These are phyloP conservation scores for Acaromyces ingoldii DNA, from an alignment of 1,284 basidiomycete species.

Conservation along the genomic window DNA sequence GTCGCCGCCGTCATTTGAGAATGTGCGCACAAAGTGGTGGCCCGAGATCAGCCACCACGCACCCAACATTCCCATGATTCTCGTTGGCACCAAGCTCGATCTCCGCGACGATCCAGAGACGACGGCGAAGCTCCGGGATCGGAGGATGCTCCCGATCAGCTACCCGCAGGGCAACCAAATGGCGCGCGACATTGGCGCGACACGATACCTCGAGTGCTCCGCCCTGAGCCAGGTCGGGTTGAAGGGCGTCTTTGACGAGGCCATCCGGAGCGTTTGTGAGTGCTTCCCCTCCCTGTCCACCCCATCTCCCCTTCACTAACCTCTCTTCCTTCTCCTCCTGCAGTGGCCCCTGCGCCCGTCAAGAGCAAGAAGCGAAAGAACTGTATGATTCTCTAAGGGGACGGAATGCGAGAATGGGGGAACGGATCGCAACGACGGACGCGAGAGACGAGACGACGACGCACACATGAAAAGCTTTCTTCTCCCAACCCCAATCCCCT, in stretches of 20 bases:
- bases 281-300: background rate
- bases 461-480: too few species aligned
- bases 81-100: conserved; percentile 97
- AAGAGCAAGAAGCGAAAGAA: conserved; percentile 48
- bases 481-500: too few species aligned
- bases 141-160: conserved; percentile 88
- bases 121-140: conserved; percentile 85
- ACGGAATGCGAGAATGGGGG: too few species aligned
- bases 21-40: conserved; percentile 73
- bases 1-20: conserved; percentile 94
- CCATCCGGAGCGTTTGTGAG: conserved; percentile 41
- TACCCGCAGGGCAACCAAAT: conserved; percentile 85
- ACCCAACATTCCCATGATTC: conserved; percentile 80
- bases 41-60: conserved; percentile 74
- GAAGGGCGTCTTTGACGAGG: conserved; percentile 51
- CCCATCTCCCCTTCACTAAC: too few species aligned
- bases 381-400: conserved; percentile 39
- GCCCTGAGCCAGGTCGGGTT: conserved; percentile 88
- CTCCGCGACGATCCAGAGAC: conserved; percentile 88
- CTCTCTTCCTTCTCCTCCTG: background rate
- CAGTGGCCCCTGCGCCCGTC: conserved; percentile 41
- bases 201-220: conserved; percentile 91
- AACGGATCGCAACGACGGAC: too few species aligned
- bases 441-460: too few species aligned
- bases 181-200: conserved; percentile 85